Conservation (phyloP, 2,329 filamentous ascomycete species). For the Fusarium chuoi region DNA sequence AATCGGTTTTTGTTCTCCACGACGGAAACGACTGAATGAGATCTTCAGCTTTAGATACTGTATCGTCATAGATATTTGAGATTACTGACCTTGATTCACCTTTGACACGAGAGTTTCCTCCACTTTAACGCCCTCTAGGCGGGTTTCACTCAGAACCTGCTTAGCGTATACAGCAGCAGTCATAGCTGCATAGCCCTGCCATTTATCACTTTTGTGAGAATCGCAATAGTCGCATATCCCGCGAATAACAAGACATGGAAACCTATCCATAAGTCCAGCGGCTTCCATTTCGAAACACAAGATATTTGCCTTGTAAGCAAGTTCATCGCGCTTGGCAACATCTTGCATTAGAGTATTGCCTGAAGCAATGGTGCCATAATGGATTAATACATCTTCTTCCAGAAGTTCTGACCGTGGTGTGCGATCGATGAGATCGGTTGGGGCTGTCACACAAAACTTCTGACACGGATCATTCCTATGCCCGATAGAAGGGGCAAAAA, state of each 20-base stretch:
- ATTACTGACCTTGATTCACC: fast-evolving
- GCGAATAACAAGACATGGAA: background rate
- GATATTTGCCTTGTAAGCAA: background rate
- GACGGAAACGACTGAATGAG: background rate
- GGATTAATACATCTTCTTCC: too few relatives aligned
- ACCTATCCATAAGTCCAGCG: background rate
- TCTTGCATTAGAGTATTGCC: background rate
- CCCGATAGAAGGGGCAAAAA: fast-evolving
- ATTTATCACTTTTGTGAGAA: background rate
- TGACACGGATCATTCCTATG: fast-evolving
- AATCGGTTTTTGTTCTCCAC: fast-evolving
- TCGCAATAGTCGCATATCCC: background rate
- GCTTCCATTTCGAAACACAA: background rate
- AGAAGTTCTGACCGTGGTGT: fast-evolving
- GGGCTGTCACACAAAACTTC: fast-evolving
- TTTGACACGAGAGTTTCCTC: fast-evolving
- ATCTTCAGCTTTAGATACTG: too few relatives aligned
- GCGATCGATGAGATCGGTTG: fast-evolving
- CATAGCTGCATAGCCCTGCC: background rate
- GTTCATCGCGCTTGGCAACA: fast-evolving
- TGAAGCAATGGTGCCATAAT: background rate
- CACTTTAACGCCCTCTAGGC: fast-evolving
- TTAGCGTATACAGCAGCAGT: background rate
- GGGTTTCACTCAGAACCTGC: fast-evolving
- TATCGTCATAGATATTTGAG: too few relatives aligned